Percentiles rank a stretch among this genome's conserved stretches.
Evolutionary conservation across 2,329 filamentous ascomycete genomes (phyloP).

Genomic region (Aureobasidium sp.): DNA sequence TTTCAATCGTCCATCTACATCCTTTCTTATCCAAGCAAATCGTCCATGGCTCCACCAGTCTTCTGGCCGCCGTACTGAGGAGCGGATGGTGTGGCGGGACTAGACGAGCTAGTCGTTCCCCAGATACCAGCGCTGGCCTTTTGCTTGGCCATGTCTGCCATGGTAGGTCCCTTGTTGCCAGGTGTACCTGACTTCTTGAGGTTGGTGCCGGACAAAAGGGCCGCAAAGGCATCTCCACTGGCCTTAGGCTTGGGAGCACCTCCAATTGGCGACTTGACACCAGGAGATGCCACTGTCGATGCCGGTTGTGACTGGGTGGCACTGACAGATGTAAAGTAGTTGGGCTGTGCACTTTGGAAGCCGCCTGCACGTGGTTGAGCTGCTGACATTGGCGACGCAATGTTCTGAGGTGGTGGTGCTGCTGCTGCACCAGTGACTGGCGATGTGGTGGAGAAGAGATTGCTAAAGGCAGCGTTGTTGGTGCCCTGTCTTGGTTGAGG

Average conservation of each 20-base stretch:
- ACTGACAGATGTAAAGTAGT: conserved; percentile 85
- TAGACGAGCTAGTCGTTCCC: conserved; percentile 57
- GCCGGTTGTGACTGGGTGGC: conserved; percentile 33
- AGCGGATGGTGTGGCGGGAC: conserved; percentile 17
- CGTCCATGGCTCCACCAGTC: conserved; percentile 30
- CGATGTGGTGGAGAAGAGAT: conserved; percentile 76
- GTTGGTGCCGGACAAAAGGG: conserved; percentile 65
- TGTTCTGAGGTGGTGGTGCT: conserved; percentile 31
- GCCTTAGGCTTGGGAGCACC: conserved; percentile 40
- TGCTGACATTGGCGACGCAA: conserved; percentile 31
- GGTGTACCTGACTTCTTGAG: conserved; percentile 48
- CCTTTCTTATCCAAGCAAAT: conserved; percentile 38
- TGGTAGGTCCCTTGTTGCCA: conserved; percentile 61
- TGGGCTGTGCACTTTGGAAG: conserved; percentile 74
- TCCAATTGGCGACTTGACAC: conserved; percentile 31
- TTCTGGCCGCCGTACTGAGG: conserved; percentile 15
- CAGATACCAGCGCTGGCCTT: conserved; percentile 93
- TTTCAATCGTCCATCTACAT: conserved; percentile 1
- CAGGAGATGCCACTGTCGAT: conserved; percentile 30
- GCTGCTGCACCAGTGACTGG: conserved; percentile 55
- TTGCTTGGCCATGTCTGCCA: conserved; percentile 95
- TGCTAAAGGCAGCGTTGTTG: conserved; percentile 71
- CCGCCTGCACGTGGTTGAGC: conserved; percentile 48
- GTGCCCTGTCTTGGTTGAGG: conserved; percentile 80
- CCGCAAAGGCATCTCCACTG: conserved; percentile 82